These are phyloP conservation scores for Penstemon davidsonii DNA, from an alignment of 257 asterid species.

Conservation along the genomic window DNA sequence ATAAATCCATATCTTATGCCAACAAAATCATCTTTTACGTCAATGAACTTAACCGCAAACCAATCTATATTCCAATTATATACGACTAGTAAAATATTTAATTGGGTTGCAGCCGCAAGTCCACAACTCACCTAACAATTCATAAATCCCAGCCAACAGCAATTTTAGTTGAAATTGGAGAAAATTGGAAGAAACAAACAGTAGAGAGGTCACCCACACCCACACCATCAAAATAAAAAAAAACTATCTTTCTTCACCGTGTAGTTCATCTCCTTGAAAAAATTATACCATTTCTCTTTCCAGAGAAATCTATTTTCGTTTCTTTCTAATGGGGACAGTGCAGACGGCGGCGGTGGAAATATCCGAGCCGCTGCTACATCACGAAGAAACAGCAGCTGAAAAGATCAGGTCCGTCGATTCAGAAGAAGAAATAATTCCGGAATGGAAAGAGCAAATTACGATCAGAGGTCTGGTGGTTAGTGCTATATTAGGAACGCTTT, in stretches of 20 bases:
- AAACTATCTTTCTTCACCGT: neutral
- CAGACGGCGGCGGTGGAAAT: constrained; percentile 49
- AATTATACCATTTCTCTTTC: neutral
- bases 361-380: constrained; percentile 61
- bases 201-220: constrained; percentile 22
- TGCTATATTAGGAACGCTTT: constrained; percentile 76
- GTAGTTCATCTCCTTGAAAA: neutral
- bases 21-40: neutral
- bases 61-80: neutral
- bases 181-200: constrained; percentile 16
- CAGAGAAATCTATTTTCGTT: neutral
- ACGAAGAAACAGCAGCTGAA: constrained; percentile 26
- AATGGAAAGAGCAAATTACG: constrained; percentile 93
- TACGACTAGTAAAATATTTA: neutral
- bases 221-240: neutral
- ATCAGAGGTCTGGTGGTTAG: constrained; percentile 80
- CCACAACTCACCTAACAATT: constrained; percentile 28
- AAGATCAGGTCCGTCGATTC: constrained; percentile 26
- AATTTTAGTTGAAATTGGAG: constrained; percentile 5
- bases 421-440: constrained; percentile 45
- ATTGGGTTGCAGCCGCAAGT: constrained; percentile 2
- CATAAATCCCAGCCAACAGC: neutral
- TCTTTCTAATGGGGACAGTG: constrained; percentile 56
- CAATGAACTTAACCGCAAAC: constrained; percentile 30
- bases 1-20: constrained; percentile 1